Evolutionary conservation across 2,329 filamentous ascomycete genomes (phyloP), one percentile per base, ranked within the genome.

Genomic region (Zymoseptoria pseudotritici): DNA sequence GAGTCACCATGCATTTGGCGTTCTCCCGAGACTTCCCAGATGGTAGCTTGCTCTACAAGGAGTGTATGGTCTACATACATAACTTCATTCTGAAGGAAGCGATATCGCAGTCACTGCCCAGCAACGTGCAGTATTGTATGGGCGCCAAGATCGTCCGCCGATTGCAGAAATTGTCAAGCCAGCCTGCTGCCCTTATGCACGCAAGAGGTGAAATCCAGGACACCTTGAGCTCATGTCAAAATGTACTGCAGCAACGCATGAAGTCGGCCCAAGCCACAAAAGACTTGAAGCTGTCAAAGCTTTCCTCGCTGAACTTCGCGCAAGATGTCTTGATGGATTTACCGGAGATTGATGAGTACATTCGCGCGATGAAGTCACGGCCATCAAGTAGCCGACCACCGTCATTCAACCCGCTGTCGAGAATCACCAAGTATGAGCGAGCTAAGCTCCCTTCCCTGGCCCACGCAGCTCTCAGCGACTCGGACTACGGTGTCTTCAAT

Each of bases 1-100:
- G 85, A 0, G 84, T 89, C 1, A 76, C 78, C 0, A 65, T 83
- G 1, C 79, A 85, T 55, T 78, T 85, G 0, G 76, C 80, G 8
- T 74, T 88, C 1, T 24, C 55, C 4, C 60, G 66, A 68, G 49
- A 46, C 13, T 46, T 17, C 4, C 17, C 36, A 46, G 36, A 46
- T n/a, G 36, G 36, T 2, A 46, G 7, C 36, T n/a, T 46, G 36
- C 36, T 46, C 5, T 63, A 63, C 56, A 63, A 63, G 21, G 26
- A 54, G 4, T 61, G 56, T 36, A 59, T 61, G 42, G 24, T 55
- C 9, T 61, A 50, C 20, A 36, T 63, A 3, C 20, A 58, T 4
- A 56, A 56, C 21, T 29, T 57, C 42, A 29, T 61, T 11, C 20
- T 63, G 54, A 24, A 55, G 20, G 52, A 53, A 21, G 55, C 55